phyloP scores from a whole-genome alignment of 805 yeast genomes.

The Komagataella pastoris region DNA sequence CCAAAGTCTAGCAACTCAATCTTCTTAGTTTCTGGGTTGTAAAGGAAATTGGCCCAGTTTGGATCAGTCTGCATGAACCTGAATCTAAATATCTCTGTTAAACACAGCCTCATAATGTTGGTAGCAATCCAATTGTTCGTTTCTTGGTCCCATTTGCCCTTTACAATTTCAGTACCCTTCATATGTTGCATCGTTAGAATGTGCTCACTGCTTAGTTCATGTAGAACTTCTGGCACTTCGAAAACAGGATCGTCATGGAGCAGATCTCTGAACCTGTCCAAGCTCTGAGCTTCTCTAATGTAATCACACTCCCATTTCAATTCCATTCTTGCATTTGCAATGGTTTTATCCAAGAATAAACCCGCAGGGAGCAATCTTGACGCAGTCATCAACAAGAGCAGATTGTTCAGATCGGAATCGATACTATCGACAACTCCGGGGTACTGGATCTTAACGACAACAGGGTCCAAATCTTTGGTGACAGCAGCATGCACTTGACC shows the following conservation, averaged over 20 bases:
- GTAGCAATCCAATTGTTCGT: conserved; percentile 73
- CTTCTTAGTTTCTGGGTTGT: conserved; percentile 54
- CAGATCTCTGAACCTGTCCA: conserved; percentile 54
- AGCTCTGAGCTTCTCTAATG: conserved; percentile 70
- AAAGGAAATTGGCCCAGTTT: conserved; percentile 95
- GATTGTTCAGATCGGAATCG: conserved; percentile 85
- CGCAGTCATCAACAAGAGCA: conserved; percentile 73
- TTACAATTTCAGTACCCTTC: conserved; percentile 73
- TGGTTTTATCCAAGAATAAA: conserved; percentile 77
- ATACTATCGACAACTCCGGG: conserved; percentile 94
- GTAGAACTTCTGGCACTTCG: conserved; percentile 70
- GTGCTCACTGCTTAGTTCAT: conserved; percentile 65
- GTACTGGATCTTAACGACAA: conserved; percentile 92
- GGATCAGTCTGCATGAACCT: conserved; percentile 98
- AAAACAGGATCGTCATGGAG: conserved; percentile 50
- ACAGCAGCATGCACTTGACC: conserved; percentile 92
- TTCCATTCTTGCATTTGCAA: conserved; percentile 87
- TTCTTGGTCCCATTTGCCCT: conserved; percentile 62
- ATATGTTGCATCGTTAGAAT: conserved; percentile 84
- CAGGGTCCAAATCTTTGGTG: conserved; percentile 50
- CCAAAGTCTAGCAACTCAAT: conserved; percentile 92
- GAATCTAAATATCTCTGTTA: conserved; percentile 73
- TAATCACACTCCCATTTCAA: conserved; percentile 98
- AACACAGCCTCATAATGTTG: conserved; percentile 74
- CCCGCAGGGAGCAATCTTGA: conserved; percentile 84